These are phyloP conservation scores for Botrytis tulipae DNA, from an alignment of 2,329 filamentous ascomycete genomes.

Conservation along the genomic window DNA sequence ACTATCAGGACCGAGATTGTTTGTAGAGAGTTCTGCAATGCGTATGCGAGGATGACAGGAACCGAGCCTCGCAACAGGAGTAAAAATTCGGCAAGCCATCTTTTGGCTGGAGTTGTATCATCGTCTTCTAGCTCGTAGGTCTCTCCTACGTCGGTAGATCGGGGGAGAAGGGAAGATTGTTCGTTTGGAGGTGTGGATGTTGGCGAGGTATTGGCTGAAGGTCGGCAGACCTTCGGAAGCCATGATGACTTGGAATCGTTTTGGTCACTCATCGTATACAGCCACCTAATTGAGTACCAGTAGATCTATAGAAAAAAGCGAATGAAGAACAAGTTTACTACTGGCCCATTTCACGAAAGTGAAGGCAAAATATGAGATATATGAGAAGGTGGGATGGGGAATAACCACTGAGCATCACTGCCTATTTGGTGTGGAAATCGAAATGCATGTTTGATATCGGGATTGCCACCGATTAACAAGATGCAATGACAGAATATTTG, in stretches of 20 bases:
- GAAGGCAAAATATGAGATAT: background rate
- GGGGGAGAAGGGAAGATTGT: slow-evolving; percentile 34
- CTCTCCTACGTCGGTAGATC: slow-evolving; percentile 28
- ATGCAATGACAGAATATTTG: background rate
- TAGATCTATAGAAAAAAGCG: background rate
- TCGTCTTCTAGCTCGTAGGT: slow-evolving; percentile 33
- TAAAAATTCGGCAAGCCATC: slow-evolving; percentile 59
- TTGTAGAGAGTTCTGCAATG: slow-evolving; percentile 81
- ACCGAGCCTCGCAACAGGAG: slow-evolving; percentile 67
- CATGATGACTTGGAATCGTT: slow-evolving; percentile 33
- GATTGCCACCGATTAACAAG: background rate
- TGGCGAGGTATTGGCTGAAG: slow-evolving; percentile 22
- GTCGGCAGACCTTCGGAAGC: slow-evolving; percentile 33
- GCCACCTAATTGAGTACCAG: background rate
- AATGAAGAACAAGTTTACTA: background rate
- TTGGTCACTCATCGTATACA: slow-evolving; percentile 18
- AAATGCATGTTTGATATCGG: background rate
- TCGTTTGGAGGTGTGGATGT: slow-evolving; percentile 35
- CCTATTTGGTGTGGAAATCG: background rate
- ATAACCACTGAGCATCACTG: background rate
- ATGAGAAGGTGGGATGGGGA: background rate
- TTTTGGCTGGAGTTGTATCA: slow-evolving; percentile 25
- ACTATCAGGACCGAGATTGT: slow-evolving; percentile 80
- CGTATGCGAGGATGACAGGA: slow-evolving; percentile 81
- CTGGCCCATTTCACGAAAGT: background rate